A percentile compares a stretch with the other conserved stretches of the same genome.
These are phyloP conservation scores for Xylaria polymorpha DNA, from an alignment of 2,329 filamentous ascomycete species.

Conservation along the genomic window DNA sequence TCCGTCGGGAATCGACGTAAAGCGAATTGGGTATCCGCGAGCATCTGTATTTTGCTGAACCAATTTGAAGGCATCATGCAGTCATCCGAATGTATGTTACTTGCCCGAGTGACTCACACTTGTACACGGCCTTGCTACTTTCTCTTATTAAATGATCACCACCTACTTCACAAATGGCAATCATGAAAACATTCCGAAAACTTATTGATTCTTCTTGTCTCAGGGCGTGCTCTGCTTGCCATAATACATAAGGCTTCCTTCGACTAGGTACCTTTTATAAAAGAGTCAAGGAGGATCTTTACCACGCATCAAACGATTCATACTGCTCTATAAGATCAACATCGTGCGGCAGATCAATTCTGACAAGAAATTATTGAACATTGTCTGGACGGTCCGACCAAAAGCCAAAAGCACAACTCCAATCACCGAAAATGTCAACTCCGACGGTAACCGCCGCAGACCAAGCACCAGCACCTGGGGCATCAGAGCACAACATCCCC, in stretches of 20 bases:
- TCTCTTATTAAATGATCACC: background rate
- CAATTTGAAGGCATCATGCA: background rate
- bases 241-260: background rate
- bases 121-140: background rate
- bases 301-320: background rate
- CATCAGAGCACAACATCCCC: slow-evolving; percentile 24
- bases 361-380: background rate
- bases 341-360: background rate
- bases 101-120: slow-evolving; percentile 1
- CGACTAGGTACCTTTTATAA: background rate
- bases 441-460: background rate
- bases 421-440: background rate
- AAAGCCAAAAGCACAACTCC: slow-evolving; percentile 18
- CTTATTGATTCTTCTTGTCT: background rate
- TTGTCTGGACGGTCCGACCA: background rate
- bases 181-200: background rate
- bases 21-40: no score
- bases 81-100: background rate
- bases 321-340: background rate
- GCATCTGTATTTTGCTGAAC: background rate
- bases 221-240: background rate
- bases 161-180: background rate
- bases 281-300: background rate
- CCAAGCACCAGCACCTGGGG: background rate
- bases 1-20: no score